phyloP scores from a whole-genome alignment of 2,329 filamentous ascomycete species.

The Fusarium sp. region DNA sequence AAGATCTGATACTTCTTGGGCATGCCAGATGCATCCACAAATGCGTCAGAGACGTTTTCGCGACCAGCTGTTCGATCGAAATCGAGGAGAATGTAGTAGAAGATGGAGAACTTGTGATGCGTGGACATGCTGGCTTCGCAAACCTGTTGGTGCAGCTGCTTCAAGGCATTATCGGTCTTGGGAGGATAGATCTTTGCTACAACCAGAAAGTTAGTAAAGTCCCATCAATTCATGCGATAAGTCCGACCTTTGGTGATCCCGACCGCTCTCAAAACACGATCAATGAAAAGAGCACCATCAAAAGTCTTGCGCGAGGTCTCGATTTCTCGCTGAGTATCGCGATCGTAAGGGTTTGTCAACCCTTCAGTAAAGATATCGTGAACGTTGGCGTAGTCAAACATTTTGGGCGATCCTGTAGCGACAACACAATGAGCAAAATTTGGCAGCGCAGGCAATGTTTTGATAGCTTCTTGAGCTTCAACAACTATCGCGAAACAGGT shows the following conservation, averaged over 20 bases:
- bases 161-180: slow-evolving; percentile 73
- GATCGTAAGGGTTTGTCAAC: slow-evolving; percentile 70
- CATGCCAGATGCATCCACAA: slow-evolving; percentile 72
- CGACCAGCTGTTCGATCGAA: slow-evolving; percentile 67
- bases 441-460: slow-evolving; percentile 6
- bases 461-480: slow-evolving; percentile 11
- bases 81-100: slow-evolving; percentile 87
- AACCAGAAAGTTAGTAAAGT: background rate
- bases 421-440: background rate
- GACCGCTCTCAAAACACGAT: slow-evolving; percentile 77
- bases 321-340: slow-evolving; percentile 70
- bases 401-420: slow-evolving; percentile 44
- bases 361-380: slow-evolving; percentile 74
- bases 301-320: slow-evolving; percentile 73
- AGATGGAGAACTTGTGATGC: slow-evolving; percentile 83
- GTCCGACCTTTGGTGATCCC: slow-evolving; percentile 74
- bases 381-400: slow-evolving; percentile 75
- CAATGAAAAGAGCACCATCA: slow-evolving; percentile 80
- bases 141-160: slow-evolving; percentile 76
- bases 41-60: slow-evolving; percentile 63
- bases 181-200: slow-evolving; percentile 79
- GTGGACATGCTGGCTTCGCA: slow-evolving; percentile 71
- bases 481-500: slow-evolving; percentile 41
- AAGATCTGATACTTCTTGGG: slow-evolving; percentile 82
- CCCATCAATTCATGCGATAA: rapidly evolving